phyloP scores from a whole-genome alignment of 2,329 filamentous ascomycete species.

The Claviceps digitariae region DNA sequence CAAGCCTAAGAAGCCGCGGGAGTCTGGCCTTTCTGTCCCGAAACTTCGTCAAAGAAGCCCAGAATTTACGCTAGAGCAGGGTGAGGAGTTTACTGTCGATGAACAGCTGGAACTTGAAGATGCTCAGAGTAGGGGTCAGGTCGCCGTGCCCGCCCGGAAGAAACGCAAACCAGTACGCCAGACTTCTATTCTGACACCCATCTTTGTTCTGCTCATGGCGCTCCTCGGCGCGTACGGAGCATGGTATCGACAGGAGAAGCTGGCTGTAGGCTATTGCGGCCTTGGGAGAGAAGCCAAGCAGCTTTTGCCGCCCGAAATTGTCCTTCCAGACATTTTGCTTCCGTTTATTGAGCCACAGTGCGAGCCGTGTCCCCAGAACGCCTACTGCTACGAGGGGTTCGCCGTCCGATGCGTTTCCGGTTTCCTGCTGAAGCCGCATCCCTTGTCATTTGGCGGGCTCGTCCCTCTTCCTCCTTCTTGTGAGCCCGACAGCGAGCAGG shows the following conservation, averaged over 20 bases:
- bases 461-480: conserved; percentile 82
- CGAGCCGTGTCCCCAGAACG: conserved; percentile 81
- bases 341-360: conserved; percentile 65
- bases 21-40: conserved; percentile 41
- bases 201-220: conserved; percentile 58
- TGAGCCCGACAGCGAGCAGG: conserved; percentile 89
- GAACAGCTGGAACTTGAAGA: conserved; percentile 72
- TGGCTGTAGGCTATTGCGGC: conserved; percentile 91
- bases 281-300: conserved; percentile 51
- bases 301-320: conserved; percentile 33
- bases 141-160: conserved; percentile 29
- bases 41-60: conserved; percentile 22
- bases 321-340: conserved; percentile 58
- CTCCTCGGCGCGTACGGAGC: conserved; percentile 58
- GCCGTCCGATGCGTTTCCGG: conserved; percentile 71
- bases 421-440: conserved; percentile 75
- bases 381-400: conserved; percentile 71
- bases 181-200: conserved; percentile 45
- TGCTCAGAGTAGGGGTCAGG: conserved; percentile 41
- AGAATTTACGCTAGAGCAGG: conserved; percentile 42
- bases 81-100: conserved; percentile 90
- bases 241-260: conserved; percentile 89
- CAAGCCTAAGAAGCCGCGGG: conserved; percentile 29
- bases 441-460: conserved; percentile 65
- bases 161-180: conserved; percentile 24